Percentiles rank a stretch among this genome's conserved stretches.
These are phyloP conservation scores for Colletotrichum sp. DNA, from an alignment of 2,329 filamentous ascomycete species.

Conservation along the genomic window DNA sequence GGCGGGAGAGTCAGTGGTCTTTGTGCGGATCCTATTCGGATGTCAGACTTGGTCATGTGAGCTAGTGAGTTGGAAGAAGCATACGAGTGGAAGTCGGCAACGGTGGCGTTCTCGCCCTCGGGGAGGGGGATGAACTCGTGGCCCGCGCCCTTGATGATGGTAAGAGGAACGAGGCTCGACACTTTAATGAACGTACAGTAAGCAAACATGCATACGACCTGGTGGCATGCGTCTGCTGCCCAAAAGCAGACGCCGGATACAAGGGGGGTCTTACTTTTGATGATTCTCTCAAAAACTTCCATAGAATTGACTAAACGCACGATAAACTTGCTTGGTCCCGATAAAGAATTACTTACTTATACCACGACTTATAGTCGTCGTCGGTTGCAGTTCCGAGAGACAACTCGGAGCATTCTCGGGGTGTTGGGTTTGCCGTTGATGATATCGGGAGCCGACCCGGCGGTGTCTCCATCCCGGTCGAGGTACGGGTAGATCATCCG, in stretches of 20 bases:
- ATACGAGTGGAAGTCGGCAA: conserved; percentile 19
- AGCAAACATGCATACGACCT: not conserved
- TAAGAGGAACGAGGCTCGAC: conserved; percentile 17
- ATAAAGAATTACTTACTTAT: not conserved
- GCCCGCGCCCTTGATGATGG: conserved; percentile 19
- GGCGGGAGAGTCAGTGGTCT: not conserved
- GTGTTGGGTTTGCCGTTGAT: not conserved
- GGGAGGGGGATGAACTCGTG: conserved; percentile 15
- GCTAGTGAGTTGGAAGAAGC: accelerated
- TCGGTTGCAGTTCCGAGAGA: not conserved
- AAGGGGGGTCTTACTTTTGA: not conserved
- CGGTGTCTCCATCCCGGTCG: not conserved
- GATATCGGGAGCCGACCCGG: not conserved
- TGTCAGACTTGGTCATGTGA: not conserved
- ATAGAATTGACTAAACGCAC: not conserved
- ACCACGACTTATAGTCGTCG: not conserved
- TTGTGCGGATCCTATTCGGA: not conserved
- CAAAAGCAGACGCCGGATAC: accelerated
- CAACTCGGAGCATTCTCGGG: not conserved
- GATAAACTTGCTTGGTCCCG: no score
- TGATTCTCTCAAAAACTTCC: not conserved
- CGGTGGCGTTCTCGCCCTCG: conserved; percentile 14
- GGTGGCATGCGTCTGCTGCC: not conserved
- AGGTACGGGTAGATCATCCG: not conserved
- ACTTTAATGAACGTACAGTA: conserved; percentile 5